Percentiles rank a stretch among this genome's conserved stretches.
phyloP scores from a whole-genome alignment of 306 rosid genomes.

The Rosa chinensis region DNA sequence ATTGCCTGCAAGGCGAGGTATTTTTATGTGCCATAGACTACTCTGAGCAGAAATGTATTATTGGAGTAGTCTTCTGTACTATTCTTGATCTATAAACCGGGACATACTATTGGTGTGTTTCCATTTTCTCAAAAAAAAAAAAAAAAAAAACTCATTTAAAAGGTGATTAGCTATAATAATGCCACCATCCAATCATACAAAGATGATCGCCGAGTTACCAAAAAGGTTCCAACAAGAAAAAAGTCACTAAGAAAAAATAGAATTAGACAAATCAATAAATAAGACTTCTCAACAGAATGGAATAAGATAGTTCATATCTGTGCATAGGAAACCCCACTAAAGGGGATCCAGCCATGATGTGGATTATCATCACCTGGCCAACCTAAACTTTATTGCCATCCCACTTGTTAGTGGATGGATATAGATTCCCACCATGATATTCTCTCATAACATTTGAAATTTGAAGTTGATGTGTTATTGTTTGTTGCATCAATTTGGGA shows the following conservation, averaged over 20 bases:
- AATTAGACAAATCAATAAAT: constrained; percentile 18
- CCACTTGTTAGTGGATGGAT: constrained; percentile 35
- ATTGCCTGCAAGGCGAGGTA: too few species aligned
- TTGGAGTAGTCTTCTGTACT: too few species aligned
- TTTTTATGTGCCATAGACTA: too few species aligned
- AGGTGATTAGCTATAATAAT: not conserved
- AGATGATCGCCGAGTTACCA: constrained; percentile 3
- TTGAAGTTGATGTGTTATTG: not conserved
- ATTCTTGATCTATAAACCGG: too few species aligned
- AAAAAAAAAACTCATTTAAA: not conserved
- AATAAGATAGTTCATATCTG: constrained; percentile 9
- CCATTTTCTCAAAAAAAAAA: too few species aligned
- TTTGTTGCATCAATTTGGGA: not conserved
- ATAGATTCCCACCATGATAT: constrained; percentile 35
- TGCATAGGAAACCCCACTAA: constrained; percentile 10
- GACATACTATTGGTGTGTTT: too few species aligned
- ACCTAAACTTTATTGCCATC: constrained; percentile 6
- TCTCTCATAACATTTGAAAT: not conserved
- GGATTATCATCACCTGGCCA: constrained; percentile 39
- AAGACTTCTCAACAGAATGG: constrained; percentile 9
- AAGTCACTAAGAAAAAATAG: not conserved
- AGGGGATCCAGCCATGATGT: constrained; percentile 16
- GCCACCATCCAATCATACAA: constrained; percentile 18
- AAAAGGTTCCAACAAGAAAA: not conserved
- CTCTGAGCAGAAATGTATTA: too few species aligned